A percentile compares a stretch with the other conserved stretches of the same genome.
Conservation (phyloP, 2,329 filamentous ascomycete species). For the Ustulina deusta region DNA sequence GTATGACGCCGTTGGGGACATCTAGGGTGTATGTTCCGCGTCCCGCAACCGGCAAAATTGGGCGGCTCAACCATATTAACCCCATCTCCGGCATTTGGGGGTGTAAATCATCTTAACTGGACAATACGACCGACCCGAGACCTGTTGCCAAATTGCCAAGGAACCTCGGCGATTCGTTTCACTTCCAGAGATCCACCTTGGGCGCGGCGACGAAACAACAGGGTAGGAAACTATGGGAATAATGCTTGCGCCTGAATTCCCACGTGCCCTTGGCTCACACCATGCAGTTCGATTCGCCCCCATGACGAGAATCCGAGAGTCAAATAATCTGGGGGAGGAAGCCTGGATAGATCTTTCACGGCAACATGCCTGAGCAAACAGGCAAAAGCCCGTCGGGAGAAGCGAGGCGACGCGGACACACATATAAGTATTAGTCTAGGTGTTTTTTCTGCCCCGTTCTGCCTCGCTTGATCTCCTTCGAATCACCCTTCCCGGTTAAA, state of each 20-base stretch:
- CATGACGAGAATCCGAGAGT: background rate
- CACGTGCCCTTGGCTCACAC: conserved; percentile 21
- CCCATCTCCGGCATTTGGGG: conserved; percentile 30
- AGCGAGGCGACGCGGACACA: conserved; percentile 25
- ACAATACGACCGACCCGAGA: conserved; percentile 5
- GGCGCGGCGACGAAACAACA: conserved; percentile 17
- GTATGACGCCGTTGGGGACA: conserved; percentile 3
- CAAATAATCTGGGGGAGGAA: conserved; percentile 28
- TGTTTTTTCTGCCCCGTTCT: conserved; percentile 13
- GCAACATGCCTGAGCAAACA: conserved; percentile 18
- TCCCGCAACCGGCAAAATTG: conserved; percentile 36
- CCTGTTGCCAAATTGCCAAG: conserved; percentile 34
- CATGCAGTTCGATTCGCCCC: conserved; percentile 20
- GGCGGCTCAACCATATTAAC: conserved; percentile 32
- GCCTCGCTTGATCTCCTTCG: conserved; percentile 21
- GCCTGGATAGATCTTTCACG: conserved; percentile 9
- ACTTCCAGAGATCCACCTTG: conserved; percentile 17
- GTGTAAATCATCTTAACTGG: conserved; percentile 10
- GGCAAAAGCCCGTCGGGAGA: conserved; percentile 34
- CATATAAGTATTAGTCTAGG: conserved; percentile 35
- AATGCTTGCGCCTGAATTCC: conserved; percentile 34
- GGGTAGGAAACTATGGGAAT: conserved; percentile 29
- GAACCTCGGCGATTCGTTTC: conserved; percentile 22
- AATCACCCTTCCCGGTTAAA: conserved; percentile 21
- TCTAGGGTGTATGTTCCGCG: conserved; percentile 21